Percentiles rank a stretch among this genome's conserved stretches.
phyloP scores from a whole-genome alignment of 176 grass and related monocot genomes.

The Carex kokanica region DNA sequence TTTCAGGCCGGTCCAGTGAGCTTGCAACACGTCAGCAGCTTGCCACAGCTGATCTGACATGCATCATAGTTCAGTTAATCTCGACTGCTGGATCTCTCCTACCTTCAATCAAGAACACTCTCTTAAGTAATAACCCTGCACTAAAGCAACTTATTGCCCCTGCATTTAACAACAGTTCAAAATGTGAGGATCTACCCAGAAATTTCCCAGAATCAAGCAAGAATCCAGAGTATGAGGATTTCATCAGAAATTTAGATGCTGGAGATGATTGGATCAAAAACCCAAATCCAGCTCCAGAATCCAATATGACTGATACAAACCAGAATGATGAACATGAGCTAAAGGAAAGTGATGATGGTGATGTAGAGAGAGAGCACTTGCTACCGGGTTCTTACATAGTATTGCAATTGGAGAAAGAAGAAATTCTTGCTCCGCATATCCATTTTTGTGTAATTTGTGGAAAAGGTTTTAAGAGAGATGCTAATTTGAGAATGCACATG shows the following conservation, averaged over 20 bases:
- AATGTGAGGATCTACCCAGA: constrained; percentile 28
- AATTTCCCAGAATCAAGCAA: constrained; percentile 35
- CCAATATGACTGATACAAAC: constrained; percentile 39
- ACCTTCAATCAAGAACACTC: constrained; percentile 71
- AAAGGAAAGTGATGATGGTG: constrained; percentile 83
- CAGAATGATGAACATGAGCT: constrained; percentile 70
- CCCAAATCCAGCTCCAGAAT: constrained; percentile 33
- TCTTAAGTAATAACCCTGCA: constrained; percentile 58
- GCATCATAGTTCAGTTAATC: constrained; percentile 85
- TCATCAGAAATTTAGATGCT: constrained; percentile 51
- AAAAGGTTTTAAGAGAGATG: constrained; percentile 94
- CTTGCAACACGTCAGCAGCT: constrained; percentile 70
- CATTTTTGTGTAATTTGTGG: constrained; percentile 92
- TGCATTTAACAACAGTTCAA: constrained; percentile 22
- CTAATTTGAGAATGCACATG: constrained; percentile 96
- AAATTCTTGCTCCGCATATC: constrained; percentile 86
- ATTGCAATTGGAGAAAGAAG: constrained; percentile 86
- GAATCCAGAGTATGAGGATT: constrained; percentile 43
- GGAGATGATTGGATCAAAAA: constrained; percentile 52
- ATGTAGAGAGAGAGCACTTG: constrained; percentile 62
- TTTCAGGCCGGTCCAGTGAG: constrained; percentile 37
- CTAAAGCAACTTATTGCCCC: constrained; percentile 46
- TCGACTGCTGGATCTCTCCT: constrained; percentile 79
- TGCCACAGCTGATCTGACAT: constrained; percentile 69
- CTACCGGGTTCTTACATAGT: constrained; percentile 79